Evolutionary conservation across 106 monocot genomes (phyloP), one percentile per base, ranked within the genome.

Genomic region (Acorus gramineus): DNA sequence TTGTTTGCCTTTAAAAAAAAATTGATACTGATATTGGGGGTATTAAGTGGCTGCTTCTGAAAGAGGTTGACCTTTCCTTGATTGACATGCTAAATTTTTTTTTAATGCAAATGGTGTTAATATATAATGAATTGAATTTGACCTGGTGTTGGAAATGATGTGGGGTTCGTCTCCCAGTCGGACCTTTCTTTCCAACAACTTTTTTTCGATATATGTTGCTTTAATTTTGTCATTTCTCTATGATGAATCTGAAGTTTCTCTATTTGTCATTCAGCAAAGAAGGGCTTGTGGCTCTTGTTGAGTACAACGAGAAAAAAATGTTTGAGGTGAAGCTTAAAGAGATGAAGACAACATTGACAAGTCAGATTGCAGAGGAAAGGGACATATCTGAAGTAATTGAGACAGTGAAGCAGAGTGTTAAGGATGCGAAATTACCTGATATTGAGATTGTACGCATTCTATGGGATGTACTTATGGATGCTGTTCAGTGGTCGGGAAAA

Each of bases 401-500:
- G 9, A 72, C 72, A 46, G 82, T 90, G 11, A 95, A 87, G 65
- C 95, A 80, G 52, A 84, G 78, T 11, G 81, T 86, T 43, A 90
- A 76, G 61, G 95, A 95, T 64, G 78, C 90, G 4, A 95, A 82
- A 8, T 75, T 95, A 51, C 95, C 90, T 55, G 95, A 95, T 62
- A 67, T 87, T 70, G 95, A 95, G 66, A 80, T 95, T 46, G 84
- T 95, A 4, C 95, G 82, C 61, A 78, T 95, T 69, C 42, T 95
- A 44, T 95, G 95, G 95, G 95, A 95, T 77, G 89, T 86, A 14
- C 47, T 95, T 13, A 95, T 95, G 87, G 95, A 95, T 71, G 86
- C 90, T 71, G 90, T 95, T 77, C 95, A 95, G 73, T 95, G 95
- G 95, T 95, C 95, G 73, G 95, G 95, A 11, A 95, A 95, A 74